Conservation (phyloP, 78 protist species). For the Speleostelium caveatum region DNA sequence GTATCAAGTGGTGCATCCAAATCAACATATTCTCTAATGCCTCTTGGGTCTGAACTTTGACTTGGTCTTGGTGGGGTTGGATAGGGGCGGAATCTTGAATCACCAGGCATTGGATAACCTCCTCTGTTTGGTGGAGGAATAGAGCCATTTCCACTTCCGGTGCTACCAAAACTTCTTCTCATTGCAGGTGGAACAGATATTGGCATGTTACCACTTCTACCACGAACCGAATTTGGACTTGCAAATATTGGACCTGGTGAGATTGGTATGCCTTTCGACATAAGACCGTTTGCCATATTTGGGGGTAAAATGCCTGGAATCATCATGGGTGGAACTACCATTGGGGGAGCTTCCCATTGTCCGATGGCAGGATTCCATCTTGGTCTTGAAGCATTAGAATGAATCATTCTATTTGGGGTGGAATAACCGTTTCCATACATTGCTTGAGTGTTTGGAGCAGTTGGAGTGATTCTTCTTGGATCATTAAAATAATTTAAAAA, state of each 20-base stretch:
- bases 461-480: conserved; percentile 57
- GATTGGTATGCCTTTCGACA: neutral
- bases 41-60: conserved; percentile 38
- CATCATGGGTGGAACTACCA: neutral
- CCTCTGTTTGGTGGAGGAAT: neutral
- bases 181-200: neutral
- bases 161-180: conserved; percentile 11
- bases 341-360: conserved; percentile 10
- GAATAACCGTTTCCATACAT: conserved; percentile 1
- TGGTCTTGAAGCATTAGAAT: neutral
- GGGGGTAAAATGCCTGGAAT: conserved; percentile 11
- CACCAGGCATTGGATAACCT: neutral
- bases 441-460: conserved; percentile 5
- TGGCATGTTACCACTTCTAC: conserved; percentile 25
- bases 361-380: conserved; percentile 39
- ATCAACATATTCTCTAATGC: conserved; percentile 75
- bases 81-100: conserved; percentile 58
- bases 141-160: neutral
- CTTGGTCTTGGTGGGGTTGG: conserved; percentile 13
- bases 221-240: conserved; percentile 15
- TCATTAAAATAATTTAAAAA: conserved; percentile 73
- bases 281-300: neutral
- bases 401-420: neutral
- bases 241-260: conserved; percentile 58
- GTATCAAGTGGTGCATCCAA: conserved; percentile 58